phyloP scores from a whole-genome alignment of 2,329 filamentous ascomycete species.

The Scolecobasidium constrictum region DNA sequence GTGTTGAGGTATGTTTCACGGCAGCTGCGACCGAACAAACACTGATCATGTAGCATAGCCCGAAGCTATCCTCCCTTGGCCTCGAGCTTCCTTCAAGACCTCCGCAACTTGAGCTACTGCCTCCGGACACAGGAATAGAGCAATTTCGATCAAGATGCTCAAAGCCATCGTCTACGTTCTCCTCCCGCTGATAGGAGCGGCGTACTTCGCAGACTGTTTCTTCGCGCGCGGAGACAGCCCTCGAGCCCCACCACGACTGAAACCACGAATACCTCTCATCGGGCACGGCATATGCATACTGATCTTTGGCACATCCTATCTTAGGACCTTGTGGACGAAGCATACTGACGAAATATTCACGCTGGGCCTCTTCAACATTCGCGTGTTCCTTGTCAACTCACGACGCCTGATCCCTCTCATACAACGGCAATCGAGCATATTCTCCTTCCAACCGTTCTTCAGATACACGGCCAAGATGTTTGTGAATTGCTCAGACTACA shows the following conservation, averaged over 20 bases:
- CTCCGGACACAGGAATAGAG: too few relatives aligned
- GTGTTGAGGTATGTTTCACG: too few relatives aligned
- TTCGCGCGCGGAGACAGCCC: too few relatives aligned
- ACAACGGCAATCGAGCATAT: background rate
- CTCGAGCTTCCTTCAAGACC: too few relatives aligned
- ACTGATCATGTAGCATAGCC: too few relatives aligned
- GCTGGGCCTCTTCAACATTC: background rate
- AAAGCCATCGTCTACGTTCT: too few relatives aligned
- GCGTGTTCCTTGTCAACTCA: background rate
- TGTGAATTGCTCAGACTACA: background rate
- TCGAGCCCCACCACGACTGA: background rate
- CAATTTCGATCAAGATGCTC: too few relatives aligned
- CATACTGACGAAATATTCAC: background rate
- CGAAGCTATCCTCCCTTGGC: too few relatives aligned
- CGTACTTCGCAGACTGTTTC: too few relatives aligned
- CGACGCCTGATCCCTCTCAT: background rate
- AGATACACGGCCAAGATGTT: background rate
- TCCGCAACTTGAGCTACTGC: too few relatives aligned
- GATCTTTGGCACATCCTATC: background rate
- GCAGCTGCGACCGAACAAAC: too few relatives aligned
- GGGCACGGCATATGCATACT: background rate
- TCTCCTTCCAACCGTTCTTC: constrained; percentile 1
- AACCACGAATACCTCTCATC: background rate
- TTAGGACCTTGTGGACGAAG: background rate
- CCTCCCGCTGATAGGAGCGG: too few relatives aligned